These are phyloP conservation scores for Cyberlindnera bimundalis DNA, from an alignment of 805 yeast species.

Conservation along the genomic window DNA sequence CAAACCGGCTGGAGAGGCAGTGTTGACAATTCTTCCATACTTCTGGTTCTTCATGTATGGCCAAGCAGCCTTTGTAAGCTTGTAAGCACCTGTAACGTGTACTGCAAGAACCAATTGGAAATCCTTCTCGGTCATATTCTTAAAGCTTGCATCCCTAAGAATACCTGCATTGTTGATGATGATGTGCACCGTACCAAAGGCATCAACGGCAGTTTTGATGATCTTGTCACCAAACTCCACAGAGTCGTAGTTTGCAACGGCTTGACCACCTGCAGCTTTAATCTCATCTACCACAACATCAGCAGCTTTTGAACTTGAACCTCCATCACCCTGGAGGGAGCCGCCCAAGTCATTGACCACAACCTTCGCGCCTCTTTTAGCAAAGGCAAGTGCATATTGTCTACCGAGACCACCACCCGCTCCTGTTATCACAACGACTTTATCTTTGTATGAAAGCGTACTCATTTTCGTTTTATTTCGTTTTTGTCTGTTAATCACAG, in stretches of 20 bases:
- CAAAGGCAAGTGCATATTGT: constrained; percentile 82
- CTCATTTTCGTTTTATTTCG: constrained; percentile 1
- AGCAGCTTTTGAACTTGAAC: constrained; percentile 70
- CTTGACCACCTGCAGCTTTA: constrained; percentile 68
- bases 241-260: constrained; percentile 93
- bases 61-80: constrained; percentile 89
- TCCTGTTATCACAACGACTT: constrained; percentile 92
- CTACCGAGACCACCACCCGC: constrained; percentile 97
- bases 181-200: constrained; percentile 85
- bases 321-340: constrained; percentile 69
- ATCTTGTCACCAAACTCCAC: constrained; percentile 83
- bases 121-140: constrained; percentile 79
- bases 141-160: constrained; percentile 80
- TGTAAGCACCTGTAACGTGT: constrained; percentile 86
- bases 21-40: constrained; percentile 86
- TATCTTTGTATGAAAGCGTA: constrained; percentile 62
- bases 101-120: constrained; percentile 80
- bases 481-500: background rate
- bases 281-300: constrained; percentile 89
- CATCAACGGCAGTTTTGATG: constrained; percentile 78
- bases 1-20: constrained; percentile 96
- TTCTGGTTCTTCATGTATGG: constrained; percentile 78
- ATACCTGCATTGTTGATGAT: constrained; percentile 95
- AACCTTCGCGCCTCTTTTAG: constrained; percentile 88
- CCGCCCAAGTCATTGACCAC: constrained; percentile 96